Evolutionary conservation across 2,329 filamentous ascomycete species (phyloP).

Genomic region (Fusarium verrucosum): DNA sequence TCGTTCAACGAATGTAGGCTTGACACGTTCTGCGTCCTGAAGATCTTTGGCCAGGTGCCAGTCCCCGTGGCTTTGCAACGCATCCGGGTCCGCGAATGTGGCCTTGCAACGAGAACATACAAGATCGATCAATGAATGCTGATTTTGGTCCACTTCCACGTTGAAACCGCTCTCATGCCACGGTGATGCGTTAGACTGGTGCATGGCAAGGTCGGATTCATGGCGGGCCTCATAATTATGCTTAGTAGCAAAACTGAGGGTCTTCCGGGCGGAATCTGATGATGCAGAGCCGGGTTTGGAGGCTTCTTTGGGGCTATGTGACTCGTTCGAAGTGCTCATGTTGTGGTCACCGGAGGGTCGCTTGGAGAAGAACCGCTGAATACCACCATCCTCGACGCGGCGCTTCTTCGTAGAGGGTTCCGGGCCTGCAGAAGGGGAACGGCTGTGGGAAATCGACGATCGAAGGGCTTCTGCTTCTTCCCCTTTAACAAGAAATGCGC

Average conservation of each 20-base stretch:
- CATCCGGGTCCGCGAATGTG: constrained; percentile 65
- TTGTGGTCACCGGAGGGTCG: constrained; percentile 43
- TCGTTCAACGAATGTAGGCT: constrained; percentile 54
- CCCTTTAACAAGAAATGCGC: constrained; percentile 82
- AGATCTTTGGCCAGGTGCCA: constrained; percentile 95
- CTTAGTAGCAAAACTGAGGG: constrained; percentile 16
- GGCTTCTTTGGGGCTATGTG: constrained; percentile 1
- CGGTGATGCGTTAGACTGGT: constrained; percentile 19
- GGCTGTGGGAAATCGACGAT: constrained; percentile 35
- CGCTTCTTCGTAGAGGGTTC: constrained; percentile 46
- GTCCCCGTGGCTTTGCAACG: constrained; percentile 81
- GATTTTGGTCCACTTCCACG: constrained; percentile 31
- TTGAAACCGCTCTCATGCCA: constrained; percentile 20
- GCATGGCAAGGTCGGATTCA: constrained; percentile 22
- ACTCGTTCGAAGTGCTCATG: constrained; percentile 38
- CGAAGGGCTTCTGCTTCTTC: constrained; percentile 64
- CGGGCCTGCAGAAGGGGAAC: constrained; percentile 28
- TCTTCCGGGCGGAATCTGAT: constrained; percentile 5
- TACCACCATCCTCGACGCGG: constrained; percentile 58
- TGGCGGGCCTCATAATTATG: constrained; percentile 26
- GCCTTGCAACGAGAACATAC: constrained; percentile 73
- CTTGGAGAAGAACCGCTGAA: constrained; percentile 67
- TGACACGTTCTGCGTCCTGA: constrained; percentile 69
- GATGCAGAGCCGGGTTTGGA: constrained; percentile 4
- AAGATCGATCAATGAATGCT: constrained; percentile 52